phyloP scores from a whole-genome alignment of 2,329 filamentous ascomycete genomes.

The Pyricularia sp. region DNA sequence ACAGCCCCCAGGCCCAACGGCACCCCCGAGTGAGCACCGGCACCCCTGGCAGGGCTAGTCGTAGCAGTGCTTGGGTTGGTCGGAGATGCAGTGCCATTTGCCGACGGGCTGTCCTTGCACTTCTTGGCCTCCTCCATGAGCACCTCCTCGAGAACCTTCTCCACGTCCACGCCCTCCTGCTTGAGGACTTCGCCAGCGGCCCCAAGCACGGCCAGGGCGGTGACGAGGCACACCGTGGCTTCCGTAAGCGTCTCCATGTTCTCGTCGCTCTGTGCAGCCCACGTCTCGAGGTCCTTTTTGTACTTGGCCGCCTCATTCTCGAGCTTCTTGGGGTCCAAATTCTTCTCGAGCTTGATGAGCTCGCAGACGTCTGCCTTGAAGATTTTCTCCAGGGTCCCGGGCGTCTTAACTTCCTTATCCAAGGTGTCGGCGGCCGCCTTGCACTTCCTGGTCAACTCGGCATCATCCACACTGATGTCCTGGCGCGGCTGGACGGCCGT shows the following conservation, averaged over 20 bases:
- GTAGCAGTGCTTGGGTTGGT: background rate
- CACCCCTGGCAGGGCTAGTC: background rate
- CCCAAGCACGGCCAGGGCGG: background rate
- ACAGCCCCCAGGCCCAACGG: background rate
- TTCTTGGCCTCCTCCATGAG: background rate
- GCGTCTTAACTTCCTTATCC: background rate
- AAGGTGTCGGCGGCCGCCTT: background rate
- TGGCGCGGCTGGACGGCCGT: background rate
- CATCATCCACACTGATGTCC: background rate
- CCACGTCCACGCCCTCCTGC: background rate
- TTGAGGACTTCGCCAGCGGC: background rate
- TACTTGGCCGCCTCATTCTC: background rate
- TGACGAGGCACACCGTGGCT: background rate
- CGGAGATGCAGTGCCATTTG: background rate
- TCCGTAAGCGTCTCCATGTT: background rate
- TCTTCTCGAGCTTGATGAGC: background rate
- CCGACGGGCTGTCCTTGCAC: background rate
- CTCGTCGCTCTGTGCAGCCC: background rate
- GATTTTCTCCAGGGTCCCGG: background rate
- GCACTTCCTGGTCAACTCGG: background rate
- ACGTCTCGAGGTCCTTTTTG: background rate
- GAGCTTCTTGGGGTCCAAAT: background rate
- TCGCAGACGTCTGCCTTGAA: background rate
- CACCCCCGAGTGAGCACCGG: background rate
- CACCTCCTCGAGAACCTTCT: background rate